Percentiles rank a stretch among this genome's conserved stretches.
phyloP scores from a whole-genome alignment of 306 rosid genomes.

The Begonia fuchsioides region DNA sequence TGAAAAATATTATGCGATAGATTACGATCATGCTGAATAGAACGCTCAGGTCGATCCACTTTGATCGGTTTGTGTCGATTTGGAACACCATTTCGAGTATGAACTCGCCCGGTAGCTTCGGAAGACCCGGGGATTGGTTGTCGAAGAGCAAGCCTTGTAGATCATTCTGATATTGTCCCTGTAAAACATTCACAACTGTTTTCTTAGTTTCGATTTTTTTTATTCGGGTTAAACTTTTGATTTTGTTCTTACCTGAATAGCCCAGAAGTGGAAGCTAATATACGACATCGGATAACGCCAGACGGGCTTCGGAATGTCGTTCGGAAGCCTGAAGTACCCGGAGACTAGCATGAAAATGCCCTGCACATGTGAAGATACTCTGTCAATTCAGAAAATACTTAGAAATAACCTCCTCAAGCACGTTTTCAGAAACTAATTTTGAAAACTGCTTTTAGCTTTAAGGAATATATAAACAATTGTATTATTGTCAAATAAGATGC shows the following conservation, averaged over 20 bases:
- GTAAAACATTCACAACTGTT: constrained; percentile 9
- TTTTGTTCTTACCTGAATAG: constrained; percentile 53
- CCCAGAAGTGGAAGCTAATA: constrained; percentile 98
- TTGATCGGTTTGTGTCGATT: constrained; percentile 54
- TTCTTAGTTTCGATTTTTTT: background rate
- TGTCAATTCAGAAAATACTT: too few species aligned
- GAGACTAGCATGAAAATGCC: constrained; percentile 98
- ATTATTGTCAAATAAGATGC: too few species aligned
- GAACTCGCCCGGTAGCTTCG: constrained; percentile 72
- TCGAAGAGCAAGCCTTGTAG: constrained; percentile 55
- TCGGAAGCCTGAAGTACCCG: constrained; percentile 95
- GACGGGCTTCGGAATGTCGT: constrained; percentile 87
- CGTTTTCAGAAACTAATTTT: too few species aligned
- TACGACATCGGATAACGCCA: constrained; percentile 99
- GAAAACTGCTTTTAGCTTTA: too few species aligned
- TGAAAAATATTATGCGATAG: constrained; percentile 65
- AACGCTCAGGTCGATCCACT: constrained; percentile 65
- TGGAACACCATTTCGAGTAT: constrained; percentile 58
- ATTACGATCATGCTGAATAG: constrained; percentile 64
- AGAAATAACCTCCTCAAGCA: too few species aligned
- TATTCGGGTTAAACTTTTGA: background rate
- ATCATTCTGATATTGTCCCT: constrained; percentile 98
- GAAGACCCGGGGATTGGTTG: constrained; percentile 36
- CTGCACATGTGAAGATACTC: constrained; percentile 28
- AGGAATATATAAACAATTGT: too few species aligned